Conservation (phyloP, 345 rosid species). For the Salix koriyanagi region DNA sequence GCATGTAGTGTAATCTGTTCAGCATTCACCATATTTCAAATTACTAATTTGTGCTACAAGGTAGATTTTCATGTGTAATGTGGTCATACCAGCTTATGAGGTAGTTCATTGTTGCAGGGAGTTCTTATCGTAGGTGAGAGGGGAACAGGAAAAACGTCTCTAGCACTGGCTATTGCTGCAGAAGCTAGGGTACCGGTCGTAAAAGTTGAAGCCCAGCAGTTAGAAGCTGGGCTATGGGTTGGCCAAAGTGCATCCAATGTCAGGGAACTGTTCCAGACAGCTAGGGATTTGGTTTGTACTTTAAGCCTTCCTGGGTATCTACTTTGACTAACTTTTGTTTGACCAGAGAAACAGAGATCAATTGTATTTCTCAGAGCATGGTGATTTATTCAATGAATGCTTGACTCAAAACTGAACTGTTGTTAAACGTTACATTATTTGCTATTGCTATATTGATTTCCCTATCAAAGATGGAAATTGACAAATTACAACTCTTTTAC, state of each 20-base stretch:
- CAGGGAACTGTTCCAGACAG: conserved; percentile 95
- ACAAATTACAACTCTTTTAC: background rate
- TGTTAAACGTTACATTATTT: background rate
- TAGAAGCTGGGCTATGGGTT: conserved; percentile 98
- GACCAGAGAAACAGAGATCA: background rate
- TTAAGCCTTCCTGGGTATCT: conserved; percentile 18
- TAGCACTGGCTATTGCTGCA: conserved; percentile 91
- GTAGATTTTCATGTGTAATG: background rate
- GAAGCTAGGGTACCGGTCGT: conserved; percentile 97
- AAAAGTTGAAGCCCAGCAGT: conserved; percentile 74
- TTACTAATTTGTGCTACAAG: background rate
- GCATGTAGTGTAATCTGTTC: conserved; percentile 11
- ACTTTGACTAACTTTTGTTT: background rate
- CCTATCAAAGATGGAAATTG: background rate
- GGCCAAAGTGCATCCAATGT: conserved; percentile 98
- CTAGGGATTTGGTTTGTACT: conserved; percentile 78
- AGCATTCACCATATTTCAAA: background rate
- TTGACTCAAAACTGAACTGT: background rate
- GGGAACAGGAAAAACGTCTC: conserved; percentile 91
- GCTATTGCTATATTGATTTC: background rate
- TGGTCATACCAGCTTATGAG: conserved; percentile 6
- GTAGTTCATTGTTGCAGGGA: conserved; percentile 53
- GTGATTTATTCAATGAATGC: background rate
- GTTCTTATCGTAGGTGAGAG: conserved; percentile 96
- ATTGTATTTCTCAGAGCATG: background rate